These are phyloP conservation scores for Lolium perenne DNA, from an alignment of 176 grass and related monocot genomes.

Conservation along the genomic window DNA sequence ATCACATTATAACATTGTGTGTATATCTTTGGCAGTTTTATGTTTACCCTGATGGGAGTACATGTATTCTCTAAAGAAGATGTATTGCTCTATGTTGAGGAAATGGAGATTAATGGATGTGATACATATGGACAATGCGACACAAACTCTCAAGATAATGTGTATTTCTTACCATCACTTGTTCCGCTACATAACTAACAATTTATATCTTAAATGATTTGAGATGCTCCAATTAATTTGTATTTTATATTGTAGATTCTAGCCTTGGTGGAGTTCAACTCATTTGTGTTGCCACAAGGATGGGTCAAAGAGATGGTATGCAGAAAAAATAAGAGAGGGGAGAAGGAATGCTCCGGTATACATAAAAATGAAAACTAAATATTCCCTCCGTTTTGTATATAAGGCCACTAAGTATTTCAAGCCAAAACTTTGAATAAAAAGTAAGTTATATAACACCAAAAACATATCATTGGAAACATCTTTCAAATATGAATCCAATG, in stretches of 20 bases:
- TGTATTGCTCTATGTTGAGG: constrained; percentile 42
- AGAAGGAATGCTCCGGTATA: constrained; percentile 53
- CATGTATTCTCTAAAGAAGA: constrained; percentile 44
- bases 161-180: not conserved
- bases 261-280: constrained; percentile 47
- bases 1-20: not conserved
- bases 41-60: constrained; percentile 15
- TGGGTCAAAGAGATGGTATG: constrained; percentile 48
- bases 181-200: not conserved
- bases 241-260: constrained; percentile 39
- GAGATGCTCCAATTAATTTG: not conserved
- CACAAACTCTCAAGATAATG: constrained; percentile 28
- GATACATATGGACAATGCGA: constrained; percentile 38
- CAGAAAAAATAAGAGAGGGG: constrained; percentile 46
- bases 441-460: no score
- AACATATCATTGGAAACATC: no score
- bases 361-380: not conserved
- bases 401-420: no score
- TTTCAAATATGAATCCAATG: no score
- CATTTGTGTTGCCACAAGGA: constrained; percentile 47
- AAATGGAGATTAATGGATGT: constrained; percentile 7
- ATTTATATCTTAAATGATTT: not conserved
- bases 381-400: not conserved
- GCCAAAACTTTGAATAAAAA: no score
- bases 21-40: constrained; percentile 40